Evolutionary conservation across 148 eudicot genomes (phyloP).

Genomic region (Salicornia ramosissima): DNA sequence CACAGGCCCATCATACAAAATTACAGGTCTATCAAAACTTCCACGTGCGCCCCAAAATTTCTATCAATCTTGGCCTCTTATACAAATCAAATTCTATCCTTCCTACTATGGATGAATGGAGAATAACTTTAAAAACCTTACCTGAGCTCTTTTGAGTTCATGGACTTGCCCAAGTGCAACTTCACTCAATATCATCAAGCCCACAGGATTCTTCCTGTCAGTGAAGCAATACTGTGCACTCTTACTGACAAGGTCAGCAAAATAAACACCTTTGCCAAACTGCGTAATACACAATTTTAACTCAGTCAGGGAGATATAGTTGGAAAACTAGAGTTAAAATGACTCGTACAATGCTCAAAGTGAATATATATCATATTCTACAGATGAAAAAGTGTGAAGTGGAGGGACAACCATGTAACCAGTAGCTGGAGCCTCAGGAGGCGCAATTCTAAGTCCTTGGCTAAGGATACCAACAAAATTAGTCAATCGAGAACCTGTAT

Average conservation of each 20-base stretch:
- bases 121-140: slow-evolving; percentile 23
- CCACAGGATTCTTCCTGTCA: slow-evolving; percentile 78
- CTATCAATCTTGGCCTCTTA: too few species aligned
- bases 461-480: slow-evolving; percentile 96
- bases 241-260: slow-evolving; percentile 98
- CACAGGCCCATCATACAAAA: too few species aligned
- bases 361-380: neutral
- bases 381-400: neutral
- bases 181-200: slow-evolving; percentile 94
- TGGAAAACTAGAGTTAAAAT: neutral
- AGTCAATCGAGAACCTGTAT: slow-evolving; percentile 90
- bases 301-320: neutral
- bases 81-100: neutral
- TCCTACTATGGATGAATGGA: neutral
- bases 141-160: slow-evolving; percentile 80
- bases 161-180: slow-evolving; percentile 88
- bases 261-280: slow-evolving; percentile 98
- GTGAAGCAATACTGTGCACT: slow-evolving; percentile 98
- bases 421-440: slow-evolving; percentile 98
- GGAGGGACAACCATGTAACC: slow-evolving; percentile 81
- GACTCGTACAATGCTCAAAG: neutral
- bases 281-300: slow-evolving; percentile 26
- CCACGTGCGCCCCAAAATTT: too few species aligned
- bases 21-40: too few species aligned
- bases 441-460: slow-evolving; percentile 97